These are phyloP conservation scores for Plasmodium knowlesi DNA, from an alignment of 169 alveolate genomes.

Conservation along the genomic window DNA sequence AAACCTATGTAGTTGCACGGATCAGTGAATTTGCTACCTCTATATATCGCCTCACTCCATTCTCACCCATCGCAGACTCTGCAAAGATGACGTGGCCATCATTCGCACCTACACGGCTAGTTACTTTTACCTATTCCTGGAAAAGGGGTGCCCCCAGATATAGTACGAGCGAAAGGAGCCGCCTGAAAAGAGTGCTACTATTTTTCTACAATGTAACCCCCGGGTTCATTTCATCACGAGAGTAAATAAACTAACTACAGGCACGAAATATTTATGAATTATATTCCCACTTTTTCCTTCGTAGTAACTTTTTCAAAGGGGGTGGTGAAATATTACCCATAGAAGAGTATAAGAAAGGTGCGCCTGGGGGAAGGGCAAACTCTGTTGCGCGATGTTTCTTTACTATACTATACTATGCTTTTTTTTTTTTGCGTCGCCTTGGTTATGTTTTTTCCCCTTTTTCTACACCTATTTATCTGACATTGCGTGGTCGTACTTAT, in stretches of 20 bases:
- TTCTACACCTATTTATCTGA: not conserved
- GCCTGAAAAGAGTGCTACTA: not conserved
- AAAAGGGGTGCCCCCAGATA: conserved; percentile 64
- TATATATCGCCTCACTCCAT: not conserved
- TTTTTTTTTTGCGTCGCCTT: not conserved
- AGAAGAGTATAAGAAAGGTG: conserved; percentile 67
- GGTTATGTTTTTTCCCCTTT: not conserved
- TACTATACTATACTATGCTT: no score
- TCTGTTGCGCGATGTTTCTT: not conserved
- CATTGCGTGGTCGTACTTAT: not conserved
- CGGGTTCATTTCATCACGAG: not conserved
- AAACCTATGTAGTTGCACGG: not conserved
- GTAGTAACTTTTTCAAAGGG: conserved; percentile 66
- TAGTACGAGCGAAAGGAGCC: conserved; percentile 2
- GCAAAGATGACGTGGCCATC: conserved; percentile 68
- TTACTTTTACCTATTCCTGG: conserved; percentile 33
- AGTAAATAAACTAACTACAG: not conserved
- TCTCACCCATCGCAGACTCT: conserved; percentile 16
- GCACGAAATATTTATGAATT: not conserved
- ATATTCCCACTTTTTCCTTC: not conserved
- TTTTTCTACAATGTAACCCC: not conserved
- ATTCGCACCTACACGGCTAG: conserved; percentile 54
- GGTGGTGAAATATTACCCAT: conserved; percentile 43
- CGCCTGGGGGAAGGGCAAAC: not conserved
- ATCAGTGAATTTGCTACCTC: not conserved